Conservation (phyloP, 2,329 filamentous ascomycete genomes). For the Colletotrichum viniferum region DNA sequence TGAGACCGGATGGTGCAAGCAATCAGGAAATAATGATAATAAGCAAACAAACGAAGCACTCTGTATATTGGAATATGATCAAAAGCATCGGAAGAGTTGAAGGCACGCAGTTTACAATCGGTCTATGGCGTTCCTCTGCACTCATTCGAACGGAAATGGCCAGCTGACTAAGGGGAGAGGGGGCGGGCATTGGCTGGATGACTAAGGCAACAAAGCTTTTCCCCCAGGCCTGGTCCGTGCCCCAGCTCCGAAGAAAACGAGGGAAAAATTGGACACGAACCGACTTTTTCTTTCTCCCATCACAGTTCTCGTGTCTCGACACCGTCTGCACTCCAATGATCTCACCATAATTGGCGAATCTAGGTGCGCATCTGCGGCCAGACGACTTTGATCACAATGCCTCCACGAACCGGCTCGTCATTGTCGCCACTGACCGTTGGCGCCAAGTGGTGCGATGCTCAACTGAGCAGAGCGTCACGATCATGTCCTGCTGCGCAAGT, state of each 20-base stretch:
- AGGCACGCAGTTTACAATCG: neutral
- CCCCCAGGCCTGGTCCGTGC: slow-evolving; percentile 4
- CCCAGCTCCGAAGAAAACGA: neutral
- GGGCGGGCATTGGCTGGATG: neutral
- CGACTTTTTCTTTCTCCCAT: neutral
- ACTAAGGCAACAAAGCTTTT: neutral
- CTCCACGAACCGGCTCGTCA: slow-evolving; percentile 10
- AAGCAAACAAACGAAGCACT: neutral
- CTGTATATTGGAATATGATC: neutral
- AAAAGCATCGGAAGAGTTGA: neutral
- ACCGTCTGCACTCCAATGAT: neutral
- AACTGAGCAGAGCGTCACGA: neutral
- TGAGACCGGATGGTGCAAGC: neutral
- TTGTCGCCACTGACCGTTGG: slow-evolving; percentile 6
- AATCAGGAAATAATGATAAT: neutral
- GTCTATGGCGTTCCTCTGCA: neutral
- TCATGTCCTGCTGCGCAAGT: neutral
- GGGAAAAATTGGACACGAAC: neutral
- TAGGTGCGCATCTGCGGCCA: slow-evolving; percentile 8
- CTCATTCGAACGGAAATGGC: neutral
- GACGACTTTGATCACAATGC: slow-evolving; percentile 2
- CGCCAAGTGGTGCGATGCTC: slow-evolving; percentile 11
- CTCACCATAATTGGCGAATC: neutral
- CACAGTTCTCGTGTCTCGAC: neutral
- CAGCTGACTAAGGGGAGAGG: neutral